Base-by-base conservation (phyloP, 257 asterid genomes). In the Lycium ferocissimum region DNA sequence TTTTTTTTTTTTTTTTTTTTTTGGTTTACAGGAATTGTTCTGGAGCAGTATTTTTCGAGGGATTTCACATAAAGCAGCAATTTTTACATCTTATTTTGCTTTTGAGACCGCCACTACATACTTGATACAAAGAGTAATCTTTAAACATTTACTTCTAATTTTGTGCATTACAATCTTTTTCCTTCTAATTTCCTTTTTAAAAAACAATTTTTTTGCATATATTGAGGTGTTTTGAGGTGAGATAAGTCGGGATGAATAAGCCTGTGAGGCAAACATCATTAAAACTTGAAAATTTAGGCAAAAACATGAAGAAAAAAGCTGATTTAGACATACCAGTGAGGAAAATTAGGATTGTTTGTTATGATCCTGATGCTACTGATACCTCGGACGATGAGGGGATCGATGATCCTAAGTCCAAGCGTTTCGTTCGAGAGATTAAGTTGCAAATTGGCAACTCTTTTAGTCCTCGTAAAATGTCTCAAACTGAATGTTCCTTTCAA, bases 351-450 rank as follows among this genome's bases (percentile, higher is more conserved):
- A 89, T 96, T 9, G 85, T 93, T 56, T 94, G 91, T 72, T 40
- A 87, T n/a, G 99, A 96, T 80, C 99, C 99, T 15, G 90, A 94
- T 88, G 99, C 98, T 14, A 96, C 99, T 5, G 99, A 96, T 84
- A 93, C 96, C 3, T 94, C 99, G 0, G 97, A 91, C 37, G 98
- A 96, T 51, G 98, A 93, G 49, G 83, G 80, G 7, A 61, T 69
- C 11, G 6, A 18, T n/a, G 79, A 53, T 62, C 88, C 69, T 86
- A 92, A 82, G 81, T 85, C 84, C 3, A 94, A 92, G 79, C 91
- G 91, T 22, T 47, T 93, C 9, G 87, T 94, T 54, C 92, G 84
- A 14, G 95, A 93, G 86, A 88, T 93, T 67, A 82, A 84, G 58
- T 33, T 92, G 10, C 95, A 93, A 0, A 65, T 86, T 22, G 81